Conservation (phyloP, 108 stramenopile species). For the Epithemia pelagica region DNA sequence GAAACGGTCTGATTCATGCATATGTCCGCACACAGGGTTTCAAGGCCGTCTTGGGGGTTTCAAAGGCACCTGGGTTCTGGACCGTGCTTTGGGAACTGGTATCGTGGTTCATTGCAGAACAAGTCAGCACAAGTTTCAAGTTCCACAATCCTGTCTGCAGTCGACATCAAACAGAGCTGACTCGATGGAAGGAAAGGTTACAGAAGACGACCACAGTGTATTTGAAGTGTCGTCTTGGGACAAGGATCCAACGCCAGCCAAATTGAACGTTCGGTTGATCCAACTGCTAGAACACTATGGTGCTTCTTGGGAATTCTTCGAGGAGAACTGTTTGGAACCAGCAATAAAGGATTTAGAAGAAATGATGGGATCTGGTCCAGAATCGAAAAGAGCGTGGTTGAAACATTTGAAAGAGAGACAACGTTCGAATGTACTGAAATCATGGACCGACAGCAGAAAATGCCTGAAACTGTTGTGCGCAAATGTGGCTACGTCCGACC, state of each 20-base stretch:
- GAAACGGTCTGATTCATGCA: background rate
- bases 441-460: background rate
- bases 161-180: background rate
- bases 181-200: background rate
- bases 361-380: background rate
- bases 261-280: background rate
- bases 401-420: background rate
- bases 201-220: constrained; percentile 11
- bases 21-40: constrained; percentile 20
- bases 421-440: background rate
- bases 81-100: constrained; percentile 18
- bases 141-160: constrained; percentile 11
- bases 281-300: background rate
- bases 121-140: constrained; percentile 20
- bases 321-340: background rate
- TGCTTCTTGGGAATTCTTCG: background rate
- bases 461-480: background rate
- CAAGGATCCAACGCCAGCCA: constrained; percentile 7
- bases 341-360: background rate
- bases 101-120: constrained; percentile 18
- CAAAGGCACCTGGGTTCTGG: constrained; percentile 32
- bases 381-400: background rate
- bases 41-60: constrained; percentile 32
- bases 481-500: background rate
- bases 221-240: constrained; percentile 29